Base-by-base conservation (phyloP, 768 basidiomycete genomes). In the Hericium erinaceus region DNA sequence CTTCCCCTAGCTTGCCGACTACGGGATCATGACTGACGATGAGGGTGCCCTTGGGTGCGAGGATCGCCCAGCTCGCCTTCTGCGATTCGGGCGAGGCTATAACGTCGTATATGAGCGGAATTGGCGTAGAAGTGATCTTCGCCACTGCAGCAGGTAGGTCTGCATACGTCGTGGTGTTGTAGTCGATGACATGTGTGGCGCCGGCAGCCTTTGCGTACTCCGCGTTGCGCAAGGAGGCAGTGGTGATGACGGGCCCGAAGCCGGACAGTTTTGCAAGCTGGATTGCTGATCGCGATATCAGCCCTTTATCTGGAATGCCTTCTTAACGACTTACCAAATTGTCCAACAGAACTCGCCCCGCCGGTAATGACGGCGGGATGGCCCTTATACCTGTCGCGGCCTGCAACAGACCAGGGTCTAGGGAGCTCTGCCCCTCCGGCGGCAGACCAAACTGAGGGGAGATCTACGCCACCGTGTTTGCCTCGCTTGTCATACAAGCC, bases 321-420 rank as follows among this genome's bases (percentile, higher is more conserved):
- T 33, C 6, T 1, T 6, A 24, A 37, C 7, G 20, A 48, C 72
- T 59, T 66, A 76, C 80, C 75, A 37, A 69, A 75, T 71, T 80
- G 77, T 41, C 80, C 80, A 2, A 80, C 76, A 44, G 77, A 79
- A 48, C 74, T 73, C 24, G 73, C 64, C 5, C 80, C 80, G 33
- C 80, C 80, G 16, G 79, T 65, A 53, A 81, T 72, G 39, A 82
- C 57, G 46, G 80, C 72, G 0, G 79, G 74, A 51, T 72, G 71
- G 4, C 70, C 76, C 40, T 66, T 66, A 60, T 80, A 79, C 48
- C 73, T 76, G 41, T 72, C 74, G 22, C 62, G 62, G 57, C 71
- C 72, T n/a, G 66, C 69, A 15, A 67, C 61, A 40, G 70, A 70
- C 64, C 75, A 69, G 0, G 77, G 75, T 9, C 74, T 60, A 54